Evolutionary conservation across 768 basidiomycete species (phyloP).

Genomic region (Hemileccinum rubropunctum): DNA sequence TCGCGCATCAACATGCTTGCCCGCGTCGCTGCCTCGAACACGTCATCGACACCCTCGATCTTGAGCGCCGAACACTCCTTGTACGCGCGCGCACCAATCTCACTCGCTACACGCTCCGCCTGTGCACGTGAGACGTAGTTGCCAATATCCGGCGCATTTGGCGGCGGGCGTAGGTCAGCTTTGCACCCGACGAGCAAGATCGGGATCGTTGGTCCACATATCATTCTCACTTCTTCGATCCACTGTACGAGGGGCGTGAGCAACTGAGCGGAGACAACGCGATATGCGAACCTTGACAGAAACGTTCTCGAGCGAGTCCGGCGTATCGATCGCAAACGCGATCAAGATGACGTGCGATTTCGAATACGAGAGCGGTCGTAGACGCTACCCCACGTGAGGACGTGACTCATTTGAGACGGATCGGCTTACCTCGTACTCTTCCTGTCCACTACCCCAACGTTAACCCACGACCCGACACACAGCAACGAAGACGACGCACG

Average conservation of each 20-base stretch:
- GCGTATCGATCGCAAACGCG: slow-evolving; percentile 93
- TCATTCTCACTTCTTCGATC: slow-evolving; percentile 97
- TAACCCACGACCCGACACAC: background rate
- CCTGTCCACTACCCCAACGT: slow-evolving; percentile 76
- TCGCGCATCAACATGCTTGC: slow-evolving; percentile 96
- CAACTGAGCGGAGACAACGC: too few species aligned
- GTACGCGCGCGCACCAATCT: slow-evolving; percentile 90
- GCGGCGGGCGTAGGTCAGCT: slow-evolving; percentile 78
- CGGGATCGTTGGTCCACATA: slow-evolving; percentile 90
- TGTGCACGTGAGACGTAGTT: slow-evolving; percentile 72
- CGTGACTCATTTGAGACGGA: too few species aligned
- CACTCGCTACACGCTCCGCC: slow-evolving; percentile 77
- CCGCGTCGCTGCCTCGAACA: slow-evolving; percentile 95
- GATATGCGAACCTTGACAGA: slow-evolving; percentile 66
- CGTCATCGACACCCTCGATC: slow-evolving; percentile 92
- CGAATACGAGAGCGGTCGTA: slow-evolving; percentile 95
- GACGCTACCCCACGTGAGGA: slow-evolving; percentile 48
- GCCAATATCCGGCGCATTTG: slow-evolving; percentile 42
- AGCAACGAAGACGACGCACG: slow-evolving; percentile 54
- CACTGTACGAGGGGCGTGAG: slow-evolving; percentile 50
- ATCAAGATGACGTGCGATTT: slow-evolving; percentile 99
- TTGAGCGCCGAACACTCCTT: slow-evolving; percentile 91
- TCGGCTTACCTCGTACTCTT: slow-evolving; percentile 99
- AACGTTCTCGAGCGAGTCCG: slow-evolving; percentile 96
- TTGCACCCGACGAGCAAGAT: slow-evolving; percentile 97